phyloP scores from a whole-genome alignment of 2,329 filamentous ascomycete genomes.

The Fusarium palustre region DNA sequence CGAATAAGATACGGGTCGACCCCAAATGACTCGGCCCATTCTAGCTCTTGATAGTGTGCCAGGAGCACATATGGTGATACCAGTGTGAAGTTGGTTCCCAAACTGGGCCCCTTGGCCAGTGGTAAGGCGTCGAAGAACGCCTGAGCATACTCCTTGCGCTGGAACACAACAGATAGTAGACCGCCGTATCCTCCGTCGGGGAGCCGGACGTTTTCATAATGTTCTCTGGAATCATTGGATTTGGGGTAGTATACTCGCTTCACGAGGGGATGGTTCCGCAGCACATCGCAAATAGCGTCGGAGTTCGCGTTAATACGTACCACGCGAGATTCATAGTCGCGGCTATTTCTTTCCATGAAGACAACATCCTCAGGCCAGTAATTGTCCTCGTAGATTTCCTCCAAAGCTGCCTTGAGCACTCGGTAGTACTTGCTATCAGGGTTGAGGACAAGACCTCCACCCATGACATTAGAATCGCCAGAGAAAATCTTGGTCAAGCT shows the following conservation, averaged over 20 bases:
- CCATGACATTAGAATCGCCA: constrained; percentile 98
- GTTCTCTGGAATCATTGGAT: constrained; percentile 72
- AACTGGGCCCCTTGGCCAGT: constrained; percentile 91
- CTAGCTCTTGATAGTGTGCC: constrained; percentile 89
- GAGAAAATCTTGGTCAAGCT: constrained; percentile 98
- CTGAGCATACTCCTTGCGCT: constrained; percentile 75
- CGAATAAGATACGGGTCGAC: constrained; percentile 84
- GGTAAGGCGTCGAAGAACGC: constrained; percentile 88
- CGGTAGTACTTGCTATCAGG: constrained; percentile 77
- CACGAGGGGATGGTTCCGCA: constrained; percentile 71
- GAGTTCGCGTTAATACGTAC: constrained; percentile 87
- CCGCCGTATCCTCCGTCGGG: constrained; percentile 88
- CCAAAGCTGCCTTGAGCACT: constrained; percentile 74
- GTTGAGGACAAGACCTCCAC: constrained; percentile 77
- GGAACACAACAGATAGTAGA: constrained; percentile 85
- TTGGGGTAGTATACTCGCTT: constrained; percentile 91
- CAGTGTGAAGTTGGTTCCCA: constrained; percentile 97
- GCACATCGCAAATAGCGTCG: constrained; percentile 81
- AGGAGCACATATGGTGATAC: constrained; percentile 91
- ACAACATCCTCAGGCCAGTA: constrained; percentile 95
- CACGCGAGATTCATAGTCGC: constrained; percentile 87
- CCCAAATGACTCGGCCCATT: constrained; percentile 88
- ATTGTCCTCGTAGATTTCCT: constrained; percentile 81
- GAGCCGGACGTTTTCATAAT: constrained; percentile 84
- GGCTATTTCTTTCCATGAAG: constrained; percentile 95